A percentile compares a stretch with the other conserved stretches of the same genome.
phyloP scores from a whole-genome alignment of 139 green algal genomes.

The Tetraselmis striata region DNA sequence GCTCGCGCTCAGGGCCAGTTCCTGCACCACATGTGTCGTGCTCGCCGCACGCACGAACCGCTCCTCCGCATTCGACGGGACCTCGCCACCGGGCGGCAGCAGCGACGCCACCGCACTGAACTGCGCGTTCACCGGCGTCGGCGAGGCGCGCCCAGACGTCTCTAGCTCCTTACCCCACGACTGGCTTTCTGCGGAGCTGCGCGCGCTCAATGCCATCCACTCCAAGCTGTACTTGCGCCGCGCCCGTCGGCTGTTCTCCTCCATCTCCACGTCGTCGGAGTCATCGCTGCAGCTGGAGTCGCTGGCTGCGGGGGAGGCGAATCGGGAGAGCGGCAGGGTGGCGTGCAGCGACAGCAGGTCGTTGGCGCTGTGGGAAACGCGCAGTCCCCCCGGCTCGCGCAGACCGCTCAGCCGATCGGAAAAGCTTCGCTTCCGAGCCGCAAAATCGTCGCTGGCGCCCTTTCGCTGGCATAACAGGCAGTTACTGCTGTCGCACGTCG shows the following conservation, averaged over 20 bases:
- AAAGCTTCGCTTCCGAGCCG: neutral
- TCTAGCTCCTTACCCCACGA: neutral
- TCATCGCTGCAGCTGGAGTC: neutral
- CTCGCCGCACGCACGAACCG: neutral
- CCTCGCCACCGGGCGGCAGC: neutral
- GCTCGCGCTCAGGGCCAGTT: neutral
- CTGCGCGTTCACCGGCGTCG: neutral
- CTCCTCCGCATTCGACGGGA: neutral
- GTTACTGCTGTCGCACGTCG: neutral
- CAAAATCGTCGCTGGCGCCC: neutral
- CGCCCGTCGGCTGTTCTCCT: neutral
- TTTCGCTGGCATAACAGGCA: neutral
- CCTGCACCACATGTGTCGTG: neutral
- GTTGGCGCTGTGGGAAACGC: neutral
- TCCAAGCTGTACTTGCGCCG: neutral
- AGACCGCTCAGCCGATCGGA: neutral
- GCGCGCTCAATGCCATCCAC: neutral
- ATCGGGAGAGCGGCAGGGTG: no score
- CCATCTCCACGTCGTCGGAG: neutral
- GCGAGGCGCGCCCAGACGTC: neutral
- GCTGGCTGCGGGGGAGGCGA: neutral
- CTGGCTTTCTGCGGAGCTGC: neutral
- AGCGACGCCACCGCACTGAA: neutral
- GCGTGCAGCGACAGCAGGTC: no score
- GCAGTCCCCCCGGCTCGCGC: neutral